A percentile compares a stretch with the other conserved stretches of the same genome.
Evolutionary conservation across 306 rosid genomes (phyloP).

Genomic region (Inga leiocalycina): DNA sequence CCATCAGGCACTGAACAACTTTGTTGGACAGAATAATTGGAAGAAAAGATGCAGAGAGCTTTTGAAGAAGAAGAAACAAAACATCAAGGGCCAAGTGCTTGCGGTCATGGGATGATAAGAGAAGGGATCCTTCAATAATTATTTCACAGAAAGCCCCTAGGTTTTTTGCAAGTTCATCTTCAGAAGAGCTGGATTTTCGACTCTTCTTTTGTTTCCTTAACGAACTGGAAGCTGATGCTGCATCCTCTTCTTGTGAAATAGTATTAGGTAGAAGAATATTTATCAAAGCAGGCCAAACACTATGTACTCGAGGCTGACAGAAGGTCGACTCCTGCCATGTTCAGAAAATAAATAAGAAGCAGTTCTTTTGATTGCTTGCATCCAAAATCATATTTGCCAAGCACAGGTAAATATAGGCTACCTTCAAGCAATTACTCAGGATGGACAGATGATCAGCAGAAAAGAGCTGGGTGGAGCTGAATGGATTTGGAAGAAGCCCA

Average conservation of each 20-base stretch:
- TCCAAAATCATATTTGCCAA: conserved; percentile 11
- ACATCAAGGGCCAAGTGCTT: conserved; percentile 84
- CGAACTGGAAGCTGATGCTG: conserved; percentile 63
- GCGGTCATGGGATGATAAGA: conserved; percentile 96
- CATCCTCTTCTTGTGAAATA: conserved; percentile 71
- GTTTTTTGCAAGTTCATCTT: conserved; percentile 71
- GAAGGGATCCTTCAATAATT: conserved; percentile 88
- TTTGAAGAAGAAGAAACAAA: conserved; percentile 73
- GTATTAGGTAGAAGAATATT: conserved; percentile 69
- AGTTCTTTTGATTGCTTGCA: conserved; percentile 9
- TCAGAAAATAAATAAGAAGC: conserved; percentile 25
- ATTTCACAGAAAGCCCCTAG: conserved; percentile 72
- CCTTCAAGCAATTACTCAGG: conserved; percentile 83
- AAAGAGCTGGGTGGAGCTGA: conserved; percentile 64
- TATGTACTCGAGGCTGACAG: conserved; percentile 92
- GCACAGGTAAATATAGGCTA: conserved; percentile 31
- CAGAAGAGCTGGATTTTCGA: conserved; percentile 78
- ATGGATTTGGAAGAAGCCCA: conserved; percentile 75
- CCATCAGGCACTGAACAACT: conserved; percentile 88
- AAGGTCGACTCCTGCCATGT: conserved; percentile 88
- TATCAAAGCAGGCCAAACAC: conserved; percentile 83
- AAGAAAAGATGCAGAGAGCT: conserved; percentile 76
- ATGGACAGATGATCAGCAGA: conserved; percentile 65
- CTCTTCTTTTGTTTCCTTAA: conserved; percentile 82
- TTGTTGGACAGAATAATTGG: conserved; percentile 72